Evolutionary conservation across 805 yeast species (phyloP).

Genomic region (Candida orba): DNA sequence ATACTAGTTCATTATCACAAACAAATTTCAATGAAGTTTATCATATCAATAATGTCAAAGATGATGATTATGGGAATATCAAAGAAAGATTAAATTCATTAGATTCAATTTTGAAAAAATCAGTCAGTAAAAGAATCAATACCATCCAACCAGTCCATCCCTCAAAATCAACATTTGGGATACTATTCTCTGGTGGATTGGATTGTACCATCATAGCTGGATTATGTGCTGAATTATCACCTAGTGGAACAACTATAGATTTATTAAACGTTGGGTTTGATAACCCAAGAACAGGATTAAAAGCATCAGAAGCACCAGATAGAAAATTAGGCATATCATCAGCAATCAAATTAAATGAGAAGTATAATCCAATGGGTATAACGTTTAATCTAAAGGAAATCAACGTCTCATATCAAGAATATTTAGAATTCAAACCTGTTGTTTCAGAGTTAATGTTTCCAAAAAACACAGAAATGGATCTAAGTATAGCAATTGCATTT

Average conservation of each 20-base stretch:
- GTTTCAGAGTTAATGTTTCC: conserved; percentile 76
- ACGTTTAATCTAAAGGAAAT: conserved; percentile 53
- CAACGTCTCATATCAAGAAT: conserved; percentile 65
- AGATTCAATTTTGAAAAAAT: conserved; percentile 23
- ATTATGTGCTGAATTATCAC: conserved; percentile 31
- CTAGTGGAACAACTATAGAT: conserved; percentile 42
- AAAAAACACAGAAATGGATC: conserved; percentile 85
- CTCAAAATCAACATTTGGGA: conserved; percentile 33
- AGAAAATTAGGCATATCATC: conserved; percentile 65
- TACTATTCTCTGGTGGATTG: conserved; percentile 89
- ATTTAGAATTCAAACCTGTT: conserved; percentile 38
- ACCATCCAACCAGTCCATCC: conserved; percentile 53
- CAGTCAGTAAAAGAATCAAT: conserved; percentile 45
- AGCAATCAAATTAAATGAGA: conserved; percentile 40
- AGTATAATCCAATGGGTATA: conserved; percentile 30
- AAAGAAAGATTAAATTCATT: conserved; percentile 16
- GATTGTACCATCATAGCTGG: conserved; percentile 84
- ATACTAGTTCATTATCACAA: conserved; percentile 13
- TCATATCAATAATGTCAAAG: conserved; percentile 18
- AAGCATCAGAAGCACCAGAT: conserved; percentile 75
- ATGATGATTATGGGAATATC: conserved; percentile 12
- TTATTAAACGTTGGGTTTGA: conserved; percentile 90
- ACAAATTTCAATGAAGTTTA: conserved; percentile 8
- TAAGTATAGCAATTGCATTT: conserved; percentile 92
- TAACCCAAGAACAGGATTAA: conserved; percentile 66